These are phyloP conservation scores for Eutypella sp. DNA, from an alignment of 2,329 filamentous ascomycete genomes.

Conservation along the genomic window DNA sequence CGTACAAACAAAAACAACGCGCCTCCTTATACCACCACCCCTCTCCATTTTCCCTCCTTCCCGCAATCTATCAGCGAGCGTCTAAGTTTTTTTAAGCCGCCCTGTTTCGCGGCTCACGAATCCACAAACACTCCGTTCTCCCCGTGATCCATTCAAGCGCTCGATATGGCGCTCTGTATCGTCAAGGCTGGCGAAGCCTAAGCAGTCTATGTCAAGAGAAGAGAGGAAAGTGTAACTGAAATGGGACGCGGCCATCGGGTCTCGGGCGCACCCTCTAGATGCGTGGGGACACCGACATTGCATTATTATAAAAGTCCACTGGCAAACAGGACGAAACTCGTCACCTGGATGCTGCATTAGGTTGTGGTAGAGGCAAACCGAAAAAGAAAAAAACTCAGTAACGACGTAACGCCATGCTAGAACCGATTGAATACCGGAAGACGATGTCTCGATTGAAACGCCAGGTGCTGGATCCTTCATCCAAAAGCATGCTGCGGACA, in stretches of 20 bases:
- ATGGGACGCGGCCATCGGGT: slow-evolving; percentile 5
- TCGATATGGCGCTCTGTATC: slow-evolving; percentile 6
- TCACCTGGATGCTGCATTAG: background rate
- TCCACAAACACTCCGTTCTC: background rate
- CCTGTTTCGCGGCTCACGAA: background rate
- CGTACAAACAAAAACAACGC: background rate
- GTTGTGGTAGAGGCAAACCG: slow-evolving; percentile 1
- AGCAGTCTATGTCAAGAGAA: slow-evolving; percentile 17
- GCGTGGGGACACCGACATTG: slow-evolving; percentile 1
- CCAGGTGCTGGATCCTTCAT: slow-evolving; percentile 9
- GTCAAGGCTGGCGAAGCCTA: slow-evolving; percentile 15
- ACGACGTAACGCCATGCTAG: slow-evolving; percentile 1
- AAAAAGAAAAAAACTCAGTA: background rate
- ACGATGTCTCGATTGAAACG: slow-evolving; percentile 10
- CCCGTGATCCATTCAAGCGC: background rate
- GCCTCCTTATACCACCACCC: background rate
- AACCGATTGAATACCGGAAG: background rate
- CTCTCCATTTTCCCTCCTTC: background rate
- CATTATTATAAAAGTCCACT: slow-evolving; percentile 15
- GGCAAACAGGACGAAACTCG: slow-evolving; percentile 1
- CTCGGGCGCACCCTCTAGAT: slow-evolving; percentile 10
- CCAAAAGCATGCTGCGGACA: slow-evolving; percentile 9
- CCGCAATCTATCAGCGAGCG: no score
- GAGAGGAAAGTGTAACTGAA: slow-evolving; percentile 9
- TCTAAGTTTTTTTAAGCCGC: background rate